Evolutionary conservation across 163 green algal species (phyloP).

Genomic region (Coccomyxa subellipsoidea): DNA sequence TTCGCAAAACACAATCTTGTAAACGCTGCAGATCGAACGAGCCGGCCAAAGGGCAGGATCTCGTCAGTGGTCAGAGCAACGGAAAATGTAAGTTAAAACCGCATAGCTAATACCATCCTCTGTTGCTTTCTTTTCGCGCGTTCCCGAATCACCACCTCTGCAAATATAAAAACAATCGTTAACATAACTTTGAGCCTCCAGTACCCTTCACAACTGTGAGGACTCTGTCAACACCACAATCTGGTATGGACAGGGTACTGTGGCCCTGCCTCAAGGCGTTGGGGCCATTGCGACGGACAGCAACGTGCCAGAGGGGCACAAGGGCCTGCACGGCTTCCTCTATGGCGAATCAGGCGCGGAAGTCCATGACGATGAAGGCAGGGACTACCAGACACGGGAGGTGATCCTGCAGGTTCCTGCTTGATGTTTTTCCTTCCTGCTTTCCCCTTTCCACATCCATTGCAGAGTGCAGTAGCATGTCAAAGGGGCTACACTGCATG

Average conservation of each 20-base stretch:
- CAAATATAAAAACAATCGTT: too few species aligned
- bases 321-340: conserved; percentile 61
- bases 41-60: neutral
- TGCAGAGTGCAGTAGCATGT: neutral
- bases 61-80: neutral
- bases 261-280: neutral
- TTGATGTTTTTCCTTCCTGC: neutral
- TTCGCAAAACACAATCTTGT: neutral
- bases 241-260: too few species aligned
- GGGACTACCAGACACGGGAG: conserved; percentile 33
- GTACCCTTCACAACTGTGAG: too few species aligned
- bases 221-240: too few species aligned
- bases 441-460: neutral
- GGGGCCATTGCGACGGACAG: conserved; percentile 42
- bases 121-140: too few species aligned
- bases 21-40: neutral
- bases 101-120: too few species aligned
- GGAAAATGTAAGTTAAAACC: neutral
- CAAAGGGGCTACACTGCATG: neutral
- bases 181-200: too few species aligned
- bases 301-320: conserved; percentile 67
- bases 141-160: too few species aligned
- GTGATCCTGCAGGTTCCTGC: too few species aligned
- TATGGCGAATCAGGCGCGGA: conserved; percentile 69
- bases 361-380: conserved; percentile 34